Base-by-base conservation (phyloP, 2,329 filamentous ascomycete genomes). In the Alternaria triticimaculans region DNA sequence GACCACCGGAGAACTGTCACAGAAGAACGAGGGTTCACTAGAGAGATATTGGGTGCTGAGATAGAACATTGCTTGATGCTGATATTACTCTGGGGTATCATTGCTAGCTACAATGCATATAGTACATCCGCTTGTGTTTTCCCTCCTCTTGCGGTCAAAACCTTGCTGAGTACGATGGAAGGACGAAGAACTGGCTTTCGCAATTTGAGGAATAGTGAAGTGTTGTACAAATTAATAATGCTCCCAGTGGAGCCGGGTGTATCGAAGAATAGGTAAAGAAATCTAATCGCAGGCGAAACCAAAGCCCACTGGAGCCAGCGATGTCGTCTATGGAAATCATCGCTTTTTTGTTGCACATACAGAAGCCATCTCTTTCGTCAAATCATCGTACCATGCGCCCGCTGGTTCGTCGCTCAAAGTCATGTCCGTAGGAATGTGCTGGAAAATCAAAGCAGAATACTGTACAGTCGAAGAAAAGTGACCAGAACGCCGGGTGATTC, bases 311-410 rank as follows among this genome's bases (percentile, higher is more conserved):
- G 14, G 25, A 60, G 58, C 48, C 45, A 50, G 44, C 49, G 26
- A 44, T 20, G 44, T 30, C 37, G 41, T 65, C 60, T 61, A 67
- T 45, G 33, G 58, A 56, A 50, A 30, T 53, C 44, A 33, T 54
- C 54, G 55, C 63, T 65, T 65, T 66, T 66, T 54, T 59, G n/a
- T 20, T 59, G 54, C 57, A 56, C 44, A 49, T 65, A 63, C 45
- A 48, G 18, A 63, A 65, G n/a, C 62, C 59, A 50, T 65, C 54
- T 63, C 57, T 65, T 66, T 63, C 58, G 44, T 67, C 45, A 50
- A 51, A 55, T 60, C 61, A 58, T 65, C 53, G 43, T 63, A 44
- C 41, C 53, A 37, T 67, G 53, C 60, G 57, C 63, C 63, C 60
- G 59, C 62, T 63, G 21, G 20, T 30, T 61, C 57, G 57, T 61